Conservation (phyloP, 2,329 filamentous ascomycete species). For the Pezicula rhizophila region DNA sequence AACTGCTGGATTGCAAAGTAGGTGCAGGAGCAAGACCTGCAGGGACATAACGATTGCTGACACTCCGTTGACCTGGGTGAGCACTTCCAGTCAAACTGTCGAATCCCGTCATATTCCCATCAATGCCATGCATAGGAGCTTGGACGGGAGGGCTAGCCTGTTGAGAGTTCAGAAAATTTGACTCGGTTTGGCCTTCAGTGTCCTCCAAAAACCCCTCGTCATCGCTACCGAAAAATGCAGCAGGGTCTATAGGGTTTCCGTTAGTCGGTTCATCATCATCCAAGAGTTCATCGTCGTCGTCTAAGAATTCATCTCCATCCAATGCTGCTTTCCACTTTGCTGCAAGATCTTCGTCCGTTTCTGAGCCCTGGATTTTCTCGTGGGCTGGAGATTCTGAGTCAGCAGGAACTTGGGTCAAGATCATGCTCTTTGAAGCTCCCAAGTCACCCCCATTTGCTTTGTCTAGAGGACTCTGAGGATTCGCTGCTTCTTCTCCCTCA, state of each 20-base stretch:
- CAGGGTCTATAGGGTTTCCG: conserved; percentile 49
- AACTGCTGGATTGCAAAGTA: conserved; percentile 11
- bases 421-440: conserved; percentile 19
- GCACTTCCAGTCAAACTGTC: conserved; percentile 10
- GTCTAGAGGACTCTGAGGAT: conserved; percentile 12
- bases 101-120: conserved; percentile 25
- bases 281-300: conserved; percentile 52
- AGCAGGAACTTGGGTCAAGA: conserved; percentile 19
- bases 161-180: conserved; percentile 20
- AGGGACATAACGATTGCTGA: conserved; percentile 24
- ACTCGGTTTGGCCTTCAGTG: conserved; percentile 17
- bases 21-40: conserved; percentile 8
- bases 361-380: conserved; percentile 23
- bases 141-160: conserved; percentile 20
- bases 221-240: conserved; percentile 72
- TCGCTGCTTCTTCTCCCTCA: conserved; percentile 3
- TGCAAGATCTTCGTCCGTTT: conserved; percentile 61
- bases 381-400: conserved; percentile 19
- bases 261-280: conserved; percentile 44
- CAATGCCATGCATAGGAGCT: conserved; percentile 20
- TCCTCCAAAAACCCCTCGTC: conserved; percentile 79
- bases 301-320: conserved; percentile 60
- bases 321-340: conserved; percentile 82
- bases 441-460: conserved; percentile 19
- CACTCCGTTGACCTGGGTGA: conserved; percentile 12